Conservation (phyloP, 768 basidiomycete genomes). For the Boletus reticuloceps region DNA sequence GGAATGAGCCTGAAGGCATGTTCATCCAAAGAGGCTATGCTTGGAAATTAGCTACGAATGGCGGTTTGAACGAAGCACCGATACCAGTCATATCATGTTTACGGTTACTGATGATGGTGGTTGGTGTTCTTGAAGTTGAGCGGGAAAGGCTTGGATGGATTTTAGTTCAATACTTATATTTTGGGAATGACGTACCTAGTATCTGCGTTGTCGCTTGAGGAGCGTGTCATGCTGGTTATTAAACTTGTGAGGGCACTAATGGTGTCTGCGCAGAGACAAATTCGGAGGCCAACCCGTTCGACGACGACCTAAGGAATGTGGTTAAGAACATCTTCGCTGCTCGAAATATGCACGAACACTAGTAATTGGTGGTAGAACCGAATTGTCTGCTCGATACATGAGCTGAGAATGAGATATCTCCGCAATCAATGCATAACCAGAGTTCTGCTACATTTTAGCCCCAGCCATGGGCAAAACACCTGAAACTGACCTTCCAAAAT, state of each 20-base stretch:
- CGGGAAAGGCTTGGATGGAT: conserved; percentile 9
- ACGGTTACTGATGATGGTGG: conserved; percentile 2
- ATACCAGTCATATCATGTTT: conserved; percentile 30
- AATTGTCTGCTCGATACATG: conserved; percentile 32
- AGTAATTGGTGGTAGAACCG: conserved; percentile 33
- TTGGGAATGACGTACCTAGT: conserved; percentile 21
- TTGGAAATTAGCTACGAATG: neutral
- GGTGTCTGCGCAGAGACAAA: conserved; percentile 82
- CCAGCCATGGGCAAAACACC: neutral
- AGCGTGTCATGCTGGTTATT: conserved; percentile 47
- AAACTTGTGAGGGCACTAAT: conserved; percentile 56
- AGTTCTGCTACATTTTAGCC: conserved; percentile 36
- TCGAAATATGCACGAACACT: conserved; percentile 33
- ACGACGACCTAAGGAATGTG: conserved; percentile 47
- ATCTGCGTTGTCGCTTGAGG: conserved; percentile 35
- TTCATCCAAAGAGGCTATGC: conserved; percentile 73
- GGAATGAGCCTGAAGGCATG: conserved; percentile 74
- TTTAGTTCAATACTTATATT: neutral
- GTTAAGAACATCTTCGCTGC: neutral
- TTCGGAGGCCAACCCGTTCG: conserved; percentile 47
- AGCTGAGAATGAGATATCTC: conserved; percentile 55
- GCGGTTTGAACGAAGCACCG: neutral
- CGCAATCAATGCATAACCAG: conserved; percentile 68
- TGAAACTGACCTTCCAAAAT: conserved; percentile 64
- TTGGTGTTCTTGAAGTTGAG: conserved; percentile 1